Base-by-base conservation (phyloP, 352 stramenopile species). In the Lagenidium sp. region DNA sequence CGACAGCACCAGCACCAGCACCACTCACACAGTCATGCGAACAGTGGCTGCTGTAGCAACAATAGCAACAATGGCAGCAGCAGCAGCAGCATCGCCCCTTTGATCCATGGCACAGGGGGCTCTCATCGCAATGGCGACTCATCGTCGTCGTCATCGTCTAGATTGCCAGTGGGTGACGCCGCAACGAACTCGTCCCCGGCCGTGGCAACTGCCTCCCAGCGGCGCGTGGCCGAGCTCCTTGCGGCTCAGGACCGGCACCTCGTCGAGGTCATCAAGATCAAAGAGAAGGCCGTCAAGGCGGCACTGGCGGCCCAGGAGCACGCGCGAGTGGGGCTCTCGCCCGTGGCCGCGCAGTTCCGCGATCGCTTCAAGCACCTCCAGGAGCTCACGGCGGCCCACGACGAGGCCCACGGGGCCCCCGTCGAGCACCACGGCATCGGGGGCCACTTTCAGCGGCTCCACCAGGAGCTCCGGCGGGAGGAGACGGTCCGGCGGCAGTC, bases 361-460 rank as follows among this genome's bases (percentile, higher is more conserved):
- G 67, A 81, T 16, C 64, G 72, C 0, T 82, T 85, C 58, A 87
- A 85, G 40, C 69, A 82, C 49, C 51, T 87, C 7, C 55, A 55
- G 13, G 8, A 68, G 20, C 53, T 84, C 19, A 53, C 68, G 34
- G 57, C 82, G 30, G 51, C 68, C 44, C 62, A 81, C 42, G 51
- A 49, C 13, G 53, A 70, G 15, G 50, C 69, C 21, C 11, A 21
- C 10, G 7, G 26, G 28, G 28, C 30, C 26, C 11, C 15, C 2
- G 24, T 18, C 0, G 24, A 44, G 19, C 29, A 58, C 13, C 38
- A 69, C 21, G 73, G 74, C n/a, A 86, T 86, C 32, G 50, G 74
- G 36, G 70, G 70, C 16, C 74, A 82, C 28, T 86, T 76, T 40
- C 70, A 78, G 31, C 71, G 65, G 18, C 66, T 84, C 0, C 74